Evolutionary conservation across 2,329 filamentous ascomycete species (phyloP).

Genomic region (Fusarium longipes): DNA sequence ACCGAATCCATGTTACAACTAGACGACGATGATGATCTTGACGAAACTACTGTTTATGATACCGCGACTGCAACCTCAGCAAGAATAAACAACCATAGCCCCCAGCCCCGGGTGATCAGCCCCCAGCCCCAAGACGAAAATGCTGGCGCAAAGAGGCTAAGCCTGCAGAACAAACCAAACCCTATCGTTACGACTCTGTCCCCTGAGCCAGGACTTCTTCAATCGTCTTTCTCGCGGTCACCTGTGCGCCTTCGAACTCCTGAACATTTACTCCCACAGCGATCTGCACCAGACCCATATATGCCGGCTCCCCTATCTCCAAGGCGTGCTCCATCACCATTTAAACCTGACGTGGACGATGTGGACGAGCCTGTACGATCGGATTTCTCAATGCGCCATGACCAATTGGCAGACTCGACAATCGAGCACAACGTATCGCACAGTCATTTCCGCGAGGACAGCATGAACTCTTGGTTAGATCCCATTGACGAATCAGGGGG

Average conservation of each 20-base stretch:
- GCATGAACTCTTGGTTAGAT: slow-evolving; percentile 91
- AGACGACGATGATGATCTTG: slow-evolving; percentile 56
- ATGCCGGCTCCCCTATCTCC: slow-evolving; percentile 80
- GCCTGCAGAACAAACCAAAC: slow-evolving; percentile 41
- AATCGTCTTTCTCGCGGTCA: slow-evolving; percentile 66
- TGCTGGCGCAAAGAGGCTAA: slow-evolving; percentile 39
- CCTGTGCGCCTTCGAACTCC: slow-evolving; percentile 49
- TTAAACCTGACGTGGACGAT: slow-evolving; percentile 40
- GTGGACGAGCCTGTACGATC: slow-evolving; percentile 48
- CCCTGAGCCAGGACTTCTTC: slow-evolving; percentile 53
- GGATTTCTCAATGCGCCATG: slow-evolving; percentile 50
- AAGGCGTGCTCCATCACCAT: slow-evolving; percentile 63
- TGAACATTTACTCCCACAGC: slow-evolving; percentile 56
- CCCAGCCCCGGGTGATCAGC: slow-evolving; percentile 37
- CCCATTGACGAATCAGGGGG: slow-evolving; percentile 91
- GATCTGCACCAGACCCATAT: slow-evolving; percentile 67
- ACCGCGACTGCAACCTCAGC: slow-evolving; percentile 64
- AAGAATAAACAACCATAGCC: slow-evolving; percentile 53
- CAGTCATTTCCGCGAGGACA: slow-evolving; percentile 68
- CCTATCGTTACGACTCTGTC: slow-evolving; percentile 43
- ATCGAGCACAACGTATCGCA: slow-evolving; percentile 19
- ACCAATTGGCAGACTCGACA: slow-evolving; percentile 13
- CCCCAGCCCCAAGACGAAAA: slow-evolving; percentile 43
- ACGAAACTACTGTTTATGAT: slow-evolving; percentile 60
- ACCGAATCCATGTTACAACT: slow-evolving; percentile 36